A percentile compares a stretch with the other conserved stretches of the same genome.
phyloP scores from a whole-genome alignment of 2,329 filamentous ascomycete genomes.

The Colletotrichum lini region DNA sequence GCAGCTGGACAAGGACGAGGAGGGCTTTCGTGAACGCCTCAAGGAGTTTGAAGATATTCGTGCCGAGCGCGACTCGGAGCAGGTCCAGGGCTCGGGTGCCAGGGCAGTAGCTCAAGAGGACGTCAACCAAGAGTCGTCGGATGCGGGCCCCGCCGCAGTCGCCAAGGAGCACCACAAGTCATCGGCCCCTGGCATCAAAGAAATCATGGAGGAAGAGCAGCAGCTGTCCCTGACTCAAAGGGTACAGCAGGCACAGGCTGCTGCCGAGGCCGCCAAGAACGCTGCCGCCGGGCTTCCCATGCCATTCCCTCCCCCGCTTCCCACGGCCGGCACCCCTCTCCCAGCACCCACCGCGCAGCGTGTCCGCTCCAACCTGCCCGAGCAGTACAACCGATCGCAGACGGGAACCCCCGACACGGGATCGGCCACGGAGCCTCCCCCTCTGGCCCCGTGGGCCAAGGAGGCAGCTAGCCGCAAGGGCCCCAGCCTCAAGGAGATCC shows the following conservation, averaged over 20 bases:
- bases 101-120: constrained; percentile 43
- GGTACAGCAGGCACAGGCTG: constrained; percentile 80
- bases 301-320: constrained; percentile 79
- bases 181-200: constrained; percentile 39
- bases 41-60: constrained; percentile 87
- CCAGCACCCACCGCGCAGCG: constrained; percentile 92
- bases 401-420: constrained; percentile 80
- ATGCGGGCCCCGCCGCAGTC: constrained; percentile 34
- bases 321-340: constrained; percentile 83
- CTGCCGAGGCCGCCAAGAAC: constrained; percentile 62
- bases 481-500: constrained; percentile 95
- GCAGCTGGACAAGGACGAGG: constrained; percentile 67
- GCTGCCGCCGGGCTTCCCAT: constrained; percentile 78
- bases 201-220: constrained; percentile 44
- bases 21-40: constrained; percentile 79
- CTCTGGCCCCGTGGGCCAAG: constrained; percentile 95
- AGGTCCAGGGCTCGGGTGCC: constrained; percentile 51
- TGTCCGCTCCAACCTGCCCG: constrained; percentile 85
- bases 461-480: constrained; percentile 85
- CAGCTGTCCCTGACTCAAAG: constrained; percentile 83
- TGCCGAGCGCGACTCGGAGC: constrained; percentile 76
- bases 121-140: constrained; percentile 29
- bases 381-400: constrained; percentile 78
- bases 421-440: constrained; percentile 68
- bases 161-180: constrained; percentile 38